phyloP scores from a whole-genome alignment of 1,284 basidiomycete species.

The Pyrrhoderma noxium region DNA sequence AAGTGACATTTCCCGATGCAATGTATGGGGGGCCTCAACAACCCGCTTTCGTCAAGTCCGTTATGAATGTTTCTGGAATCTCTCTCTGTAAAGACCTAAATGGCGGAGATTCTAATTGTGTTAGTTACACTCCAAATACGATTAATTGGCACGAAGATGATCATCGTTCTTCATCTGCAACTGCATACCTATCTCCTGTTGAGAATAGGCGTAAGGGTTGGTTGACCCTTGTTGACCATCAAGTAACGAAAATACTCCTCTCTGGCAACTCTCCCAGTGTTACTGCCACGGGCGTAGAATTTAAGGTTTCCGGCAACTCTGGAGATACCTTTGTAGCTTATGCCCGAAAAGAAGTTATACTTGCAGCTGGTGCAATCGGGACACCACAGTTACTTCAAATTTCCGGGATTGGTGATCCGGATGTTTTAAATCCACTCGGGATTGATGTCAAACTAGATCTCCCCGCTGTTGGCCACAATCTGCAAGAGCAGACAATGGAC shows the following conservation, averaged over 20 bases:
- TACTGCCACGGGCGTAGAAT: conserved; percentile 20
- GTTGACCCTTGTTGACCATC: conserved; percentile 31
- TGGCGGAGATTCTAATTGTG: conserved; percentile 30
- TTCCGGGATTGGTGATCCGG: conserved; percentile 38
- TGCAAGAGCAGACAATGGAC: conserved; percentile 43
- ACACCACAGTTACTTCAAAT: conserved; percentile 37
- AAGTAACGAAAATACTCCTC: conserved; percentile 24
- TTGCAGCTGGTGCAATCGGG: conserved; percentile 30
- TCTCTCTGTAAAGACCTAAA: conserved; percentile 27
- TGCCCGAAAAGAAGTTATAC: conserved; percentile 27
- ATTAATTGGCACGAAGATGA: conserved; percentile 29
- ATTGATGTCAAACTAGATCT: conserved; percentile 33
- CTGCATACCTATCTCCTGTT: conserved; percentile 36
- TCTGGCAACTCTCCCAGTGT: conserved; percentile 8
- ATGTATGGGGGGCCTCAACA: conserved; percentile 34
- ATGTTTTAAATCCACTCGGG: conserved; percentile 32
- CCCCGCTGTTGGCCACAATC: conserved; percentile 38
- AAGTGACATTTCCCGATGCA: conserved; percentile 23
- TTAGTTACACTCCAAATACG: conserved; percentile 28
- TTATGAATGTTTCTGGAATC: conserved; percentile 25
- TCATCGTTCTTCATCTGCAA: conserved; percentile 33
- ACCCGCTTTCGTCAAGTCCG: conserved; percentile 27
- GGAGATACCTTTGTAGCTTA: conserved; percentile 18
- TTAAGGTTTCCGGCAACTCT: conserved; percentile 16
- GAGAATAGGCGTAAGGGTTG: conserved; percentile 29